Base-by-base conservation (phyloP, 2,329 filamentous ascomycete genomes). In the Alternaria consortialis region DNA sequence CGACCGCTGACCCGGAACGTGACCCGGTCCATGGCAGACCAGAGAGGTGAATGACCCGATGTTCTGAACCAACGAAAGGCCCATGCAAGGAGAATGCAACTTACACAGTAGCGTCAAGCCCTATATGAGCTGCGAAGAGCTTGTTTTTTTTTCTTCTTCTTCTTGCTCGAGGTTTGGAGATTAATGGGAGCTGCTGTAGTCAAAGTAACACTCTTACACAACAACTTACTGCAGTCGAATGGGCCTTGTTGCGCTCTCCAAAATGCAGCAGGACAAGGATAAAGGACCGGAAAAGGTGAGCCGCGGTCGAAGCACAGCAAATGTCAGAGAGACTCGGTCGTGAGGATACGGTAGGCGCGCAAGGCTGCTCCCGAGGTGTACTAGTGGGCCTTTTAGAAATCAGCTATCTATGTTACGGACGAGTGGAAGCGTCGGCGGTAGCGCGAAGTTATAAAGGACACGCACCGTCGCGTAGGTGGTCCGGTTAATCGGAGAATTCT, bases 391-490 rank as follows among this genome's bases (percentile, higher is more conserved):
- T 71, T 73, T 37, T 62, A 67, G 62, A 55, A 62, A 66, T 57
- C 57, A 71, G 68, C 64, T 69, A 59, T 72, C 68, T 71, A 68
- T 67, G 69, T 68, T 68, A 67, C 76, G 76, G 76, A 76, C 75
- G 74, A 76, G 74, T 73, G 76, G 76, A 78, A 78, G 74, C 63
- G 58, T 56, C 63, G 62, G 65, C 65, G 62, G 67, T 64, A 70
- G 64, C 66, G 68, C 61, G 67, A 70, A 69, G 53, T 70, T 73
- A 63, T 64, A 66, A 66, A 66, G 53, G 56, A 51, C 63, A 63
- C 60, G 62, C 64, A 66, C 51, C 65, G 67, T 62, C 67, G 65
- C 64, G 53, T 54, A 59, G 53, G 51, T 44, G 60, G 63, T 51
- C 70, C 73, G 74, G 75, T 65, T 76, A 76, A 73, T 76, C 62